Percentiles rank a stretch among this genome's conserved stretches.
These are phyloP conservation scores for Ogataea trehaloabstinens DNA, from an alignment of 805 yeast species.

Conservation along the genomic window DNA sequence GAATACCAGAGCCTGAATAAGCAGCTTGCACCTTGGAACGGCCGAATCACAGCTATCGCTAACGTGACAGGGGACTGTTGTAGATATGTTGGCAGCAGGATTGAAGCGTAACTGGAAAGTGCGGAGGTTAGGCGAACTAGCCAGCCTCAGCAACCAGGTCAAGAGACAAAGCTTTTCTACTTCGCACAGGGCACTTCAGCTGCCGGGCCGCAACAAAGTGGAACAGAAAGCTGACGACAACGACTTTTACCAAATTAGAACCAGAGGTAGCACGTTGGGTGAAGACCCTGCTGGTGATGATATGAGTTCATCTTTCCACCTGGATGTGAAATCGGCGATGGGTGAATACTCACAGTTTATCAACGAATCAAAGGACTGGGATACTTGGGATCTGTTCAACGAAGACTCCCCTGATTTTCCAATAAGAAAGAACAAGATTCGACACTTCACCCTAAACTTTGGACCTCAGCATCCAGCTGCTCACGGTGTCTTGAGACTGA, in stretches of 20 bases:
- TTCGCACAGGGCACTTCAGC: conserved; percentile 1
- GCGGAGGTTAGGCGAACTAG: conserved; percentile 6
- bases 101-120: conserved; percentile 6
- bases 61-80: background rate
- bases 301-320: conserved; percentile 23
- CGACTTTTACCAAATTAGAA: conserved; percentile 30
- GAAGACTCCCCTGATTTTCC: conserved; percentile 37
- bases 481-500: conserved; percentile 85
- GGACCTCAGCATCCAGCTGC: conserved; percentile 97
- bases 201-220: conserved; percentile 9
- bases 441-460: conserved; percentile 86
- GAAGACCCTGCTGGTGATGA: conserved; percentile 24
- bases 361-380: conserved; percentile 33
- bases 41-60: background rate
- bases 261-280: conserved; percentile 28
- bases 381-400: conserved; percentile 34
- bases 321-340: conserved; percentile 40
- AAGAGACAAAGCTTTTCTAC: conserved; percentile 4
- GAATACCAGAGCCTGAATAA: background rate
- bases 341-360: conserved; percentile 37
- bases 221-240: conserved; percentile 29
- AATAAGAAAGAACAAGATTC: conserved; percentile 50
- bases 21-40: background rate
- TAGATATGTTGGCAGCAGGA: conserved; percentile 8
- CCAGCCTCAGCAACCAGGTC: conserved; percentile 3